Base-by-base conservation (phyloP, 1,284 basidiomycete species). In the Naganishia sp. region DNA sequence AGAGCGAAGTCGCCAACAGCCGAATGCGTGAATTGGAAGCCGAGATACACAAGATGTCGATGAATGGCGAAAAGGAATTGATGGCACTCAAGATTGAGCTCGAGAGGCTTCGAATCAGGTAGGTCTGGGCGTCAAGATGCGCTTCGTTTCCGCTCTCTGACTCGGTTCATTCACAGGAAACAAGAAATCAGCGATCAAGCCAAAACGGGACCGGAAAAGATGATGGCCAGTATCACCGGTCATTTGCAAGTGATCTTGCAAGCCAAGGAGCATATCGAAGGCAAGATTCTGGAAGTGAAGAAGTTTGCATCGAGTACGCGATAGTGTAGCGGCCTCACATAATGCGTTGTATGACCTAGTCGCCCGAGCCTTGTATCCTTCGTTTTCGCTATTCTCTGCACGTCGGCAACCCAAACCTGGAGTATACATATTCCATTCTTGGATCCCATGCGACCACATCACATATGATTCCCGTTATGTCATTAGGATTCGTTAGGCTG, bases 221-320 rank as follows among this genome's bases (percentile, higher is more conserved):
- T 78, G 7, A 67, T 74, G 13, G 59, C 64, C 1, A 70, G 78
- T 49, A 65, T 80, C 5, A 73, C 71, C n/a, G 63, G 63, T 25
- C 76, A 80, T 64, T 72, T 78, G 23, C 76, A 76, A 54, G 60
- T 71, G 1, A 74, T 79, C 54, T 72, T 77, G 55, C 75, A 77
- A 49, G 74, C 75, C 10, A 79, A 79, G 69, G 72, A 76, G 48
- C 75, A 79, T 64, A 72, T 75, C 1, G 73, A 73, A 9, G 73
- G 73, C 45, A 75, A 75, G 57, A 66, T 79, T 36, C 71, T 72
- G 55, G 72, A 74, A 15, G 69, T 80, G 11, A 66, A 72, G 46
- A 69, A 71, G 16, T 73, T 79, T 65, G 78, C 78, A 7, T 76
- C 78, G 64, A 68, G 72, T 4, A 60, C 54, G 21, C 57, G 57